Evolutionary conservation across 1,284 basidiomycete species (phyloP), one percentile per base, ranked within the genome.

Genomic region (Rhodotorula glutinis): DNA sequence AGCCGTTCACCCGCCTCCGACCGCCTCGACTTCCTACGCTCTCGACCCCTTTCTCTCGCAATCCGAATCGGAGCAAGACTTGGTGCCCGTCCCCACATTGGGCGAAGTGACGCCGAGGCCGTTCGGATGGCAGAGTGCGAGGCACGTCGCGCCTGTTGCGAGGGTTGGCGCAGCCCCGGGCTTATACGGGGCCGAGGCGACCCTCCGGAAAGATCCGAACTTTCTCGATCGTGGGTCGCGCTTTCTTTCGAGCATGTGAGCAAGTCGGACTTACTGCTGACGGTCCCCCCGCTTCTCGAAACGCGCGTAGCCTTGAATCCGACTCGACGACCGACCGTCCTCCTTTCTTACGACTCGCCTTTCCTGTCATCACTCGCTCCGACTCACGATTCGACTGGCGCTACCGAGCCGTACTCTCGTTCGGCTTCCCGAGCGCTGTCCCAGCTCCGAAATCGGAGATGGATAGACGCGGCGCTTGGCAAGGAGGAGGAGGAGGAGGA

Each of bases 381-480:
- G 1, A 64, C 66, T 2, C 67, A 71, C 64, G 74, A 75, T 55
- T 75, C 74, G 25, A 54, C 62, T 29, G 57, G 46, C 30, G 65
- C 74, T 17, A 70, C 68, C 16, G 56, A 68, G 17, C 56, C 64
- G 3, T 71, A 72, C 47, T 9, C 43, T 1, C 38, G 58, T 23
- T 67, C 67, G 0, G 60, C 66, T 1, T 14, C 49, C 0, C 53
- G 63, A 7, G 62, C 57, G n/a, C 53, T 60, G 14, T 49, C 62
- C 25, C 23, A 56, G 11, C n/a, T 19, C 19, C 38, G 57, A 17
- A n/a, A 55, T 0, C 29, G 61, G 38, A 54, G 59, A 14, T 67
- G 62, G 62, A 53, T 63, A 19, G 61, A 52, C 14, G 38, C 41
- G 25, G 38, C 51, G 41, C 13, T 53, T n/a, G 27, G 40, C 40